phyloP scores from a whole-genome alignment of 352 stramenopile genomes.

The Globisporangium lucens region DNA sequence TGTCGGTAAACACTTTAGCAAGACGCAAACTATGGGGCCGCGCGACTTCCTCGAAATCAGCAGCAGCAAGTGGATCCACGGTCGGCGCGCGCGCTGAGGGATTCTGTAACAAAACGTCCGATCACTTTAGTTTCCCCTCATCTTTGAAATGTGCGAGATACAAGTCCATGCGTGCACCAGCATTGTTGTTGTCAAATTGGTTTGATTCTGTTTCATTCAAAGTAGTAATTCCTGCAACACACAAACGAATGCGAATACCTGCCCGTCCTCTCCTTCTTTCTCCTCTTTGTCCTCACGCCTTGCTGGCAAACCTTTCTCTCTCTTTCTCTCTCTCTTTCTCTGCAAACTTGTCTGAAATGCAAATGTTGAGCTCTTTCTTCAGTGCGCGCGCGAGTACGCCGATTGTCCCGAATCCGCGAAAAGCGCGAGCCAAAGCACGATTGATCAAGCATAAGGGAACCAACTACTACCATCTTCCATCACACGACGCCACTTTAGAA shows the following conservation, averaged over 20 bases:
- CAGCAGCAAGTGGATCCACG: too few species aligned
- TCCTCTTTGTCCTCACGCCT: background rate
- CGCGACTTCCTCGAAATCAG: too few species aligned
- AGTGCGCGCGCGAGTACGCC: background rate
- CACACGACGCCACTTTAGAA: constrained; percentile 8
- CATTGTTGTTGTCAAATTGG: background rate
- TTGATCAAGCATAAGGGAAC: background rate
- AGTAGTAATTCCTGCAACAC: background rate
- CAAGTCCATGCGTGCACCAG: too few species aligned
- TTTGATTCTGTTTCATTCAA: background rate
- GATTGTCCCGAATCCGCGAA: background rate
- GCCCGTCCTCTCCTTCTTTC: background rate
- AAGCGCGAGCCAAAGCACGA: background rate
- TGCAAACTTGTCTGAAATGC: background rate
- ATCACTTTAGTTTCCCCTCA: too few species aligned
- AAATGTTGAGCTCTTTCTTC: background rate
- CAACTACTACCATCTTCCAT: background rate
- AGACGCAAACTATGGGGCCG: too few species aligned
- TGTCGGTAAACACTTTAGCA: too few species aligned
- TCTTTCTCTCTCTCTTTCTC: too few species aligned
- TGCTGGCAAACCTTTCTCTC: background rate
- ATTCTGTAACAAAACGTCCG: too few species aligned
- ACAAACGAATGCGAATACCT: background rate
- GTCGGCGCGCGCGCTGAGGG: too few species aligned
- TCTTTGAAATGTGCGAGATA: too few species aligned